phyloP scores from a whole-genome alignment of 1,139 yeast genomes.

The Pichia terricola region DNA sequence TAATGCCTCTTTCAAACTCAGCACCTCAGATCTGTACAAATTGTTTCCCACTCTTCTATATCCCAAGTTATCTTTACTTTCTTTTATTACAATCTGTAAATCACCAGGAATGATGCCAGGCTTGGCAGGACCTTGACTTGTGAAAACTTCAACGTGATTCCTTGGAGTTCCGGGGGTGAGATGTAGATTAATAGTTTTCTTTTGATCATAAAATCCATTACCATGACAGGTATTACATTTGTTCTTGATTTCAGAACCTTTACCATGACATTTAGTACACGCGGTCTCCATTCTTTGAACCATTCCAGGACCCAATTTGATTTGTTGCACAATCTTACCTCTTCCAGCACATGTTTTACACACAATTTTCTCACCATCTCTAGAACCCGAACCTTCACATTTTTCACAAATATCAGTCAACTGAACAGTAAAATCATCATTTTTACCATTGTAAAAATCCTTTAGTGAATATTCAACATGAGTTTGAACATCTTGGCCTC shows the following conservation, averaged over 20 bases:
- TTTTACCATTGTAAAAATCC: conserved; percentile 64
- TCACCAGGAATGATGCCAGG: conserved; percentile 85
- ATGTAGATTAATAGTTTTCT: conserved; percentile 50
- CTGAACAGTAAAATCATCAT: conserved; percentile 50
- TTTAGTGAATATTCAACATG: conserved; percentile 45
- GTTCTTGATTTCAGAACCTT: conserved; percentile 55
- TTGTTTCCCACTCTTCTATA: conserved; percentile 70
- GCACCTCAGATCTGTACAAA: conserved; percentile 72
- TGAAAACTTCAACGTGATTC: conserved; percentile 46
- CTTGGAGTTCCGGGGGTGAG: conserved; percentile 65
- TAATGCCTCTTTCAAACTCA: conserved; percentile 63
- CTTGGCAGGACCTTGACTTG: conserved; percentile 74
- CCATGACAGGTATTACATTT: conserved; percentile 70
- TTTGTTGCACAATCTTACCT: conserved; percentile 58
- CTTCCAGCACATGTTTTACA: conserved; percentile 68
- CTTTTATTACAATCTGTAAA: conserved; percentile 48
- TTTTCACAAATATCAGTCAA: conserved; percentile 66
- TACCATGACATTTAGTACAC: conserved; percentile 76
- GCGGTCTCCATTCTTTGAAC: conserved; percentile 70
- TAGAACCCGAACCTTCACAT: conserved; percentile 80
- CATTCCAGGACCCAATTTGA: conserved; percentile 87
- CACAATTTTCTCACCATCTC: conserved; percentile 56
- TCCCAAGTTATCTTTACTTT: conserved; percentile 57
- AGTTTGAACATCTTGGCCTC: conserved; percentile 60
- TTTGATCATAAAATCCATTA: conserved; percentile 46